These are phyloP conservation scores for Phytophthora sp. DNA, from an alignment of 352 stramenopile species.

Conservation along the genomic window DNA sequence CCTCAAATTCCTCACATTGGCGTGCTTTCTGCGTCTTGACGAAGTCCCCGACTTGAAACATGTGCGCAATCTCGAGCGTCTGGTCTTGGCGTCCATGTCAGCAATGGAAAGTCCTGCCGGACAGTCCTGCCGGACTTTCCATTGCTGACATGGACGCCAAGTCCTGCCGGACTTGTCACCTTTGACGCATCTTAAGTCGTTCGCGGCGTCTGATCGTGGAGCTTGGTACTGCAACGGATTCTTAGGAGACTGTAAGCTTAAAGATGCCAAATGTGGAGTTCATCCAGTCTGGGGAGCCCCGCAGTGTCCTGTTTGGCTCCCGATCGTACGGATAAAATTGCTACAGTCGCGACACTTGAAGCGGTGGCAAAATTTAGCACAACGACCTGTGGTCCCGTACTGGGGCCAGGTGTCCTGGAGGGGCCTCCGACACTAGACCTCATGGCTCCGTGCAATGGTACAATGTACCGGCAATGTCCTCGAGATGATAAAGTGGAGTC, in stretches of 20 bases:
- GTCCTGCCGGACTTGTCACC: slow-evolving; percentile 30
- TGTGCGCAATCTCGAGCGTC: slow-evolving; percentile 24
- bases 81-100: slow-evolving; percentile 18
- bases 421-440: not conserved
- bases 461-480: slow-evolving; percentile 32
- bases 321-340: slow-evolving; percentile 14
- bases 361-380: slow-evolving; percentile 11
- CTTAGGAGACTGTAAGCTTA: slow-evolving; percentile 23
- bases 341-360: slow-evolving; percentile 8
- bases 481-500: not conserved
- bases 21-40: slow-evolving; percentile 11
- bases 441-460: slow-evolving; percentile 29
- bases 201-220: slow-evolving; percentile 10
- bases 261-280: slow-evolving; percentile 9
- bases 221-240: slow-evolving; percentile 47
- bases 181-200: slow-evolving; percentile 15
- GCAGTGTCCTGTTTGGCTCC: slow-evolving; percentile 11
- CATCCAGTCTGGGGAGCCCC: slow-evolving; percentile 26
- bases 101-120: not conserved
- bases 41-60: slow-evolving; percentile 23
- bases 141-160: too few relatives aligned
- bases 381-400: slow-evolving; percentile 8
- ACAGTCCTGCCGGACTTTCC: too few relatives aligned
- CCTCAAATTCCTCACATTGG: slow-evolving; percentile 40
- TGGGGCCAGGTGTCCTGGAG: not conserved